Evolutionary conservation across 129 eudicot species (phyloP).

Genomic region (Daucus carota): DNA sequence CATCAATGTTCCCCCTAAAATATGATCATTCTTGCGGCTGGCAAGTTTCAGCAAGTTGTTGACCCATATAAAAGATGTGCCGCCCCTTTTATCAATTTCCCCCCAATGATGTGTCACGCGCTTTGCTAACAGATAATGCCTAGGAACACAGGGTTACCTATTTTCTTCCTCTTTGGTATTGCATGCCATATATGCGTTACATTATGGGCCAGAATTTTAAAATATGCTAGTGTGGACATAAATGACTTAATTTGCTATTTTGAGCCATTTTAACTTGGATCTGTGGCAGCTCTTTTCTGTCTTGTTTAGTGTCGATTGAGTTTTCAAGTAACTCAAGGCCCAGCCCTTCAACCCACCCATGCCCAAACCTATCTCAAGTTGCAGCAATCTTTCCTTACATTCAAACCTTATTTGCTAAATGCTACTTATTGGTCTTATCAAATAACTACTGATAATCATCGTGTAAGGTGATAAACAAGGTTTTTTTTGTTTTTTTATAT

Average conservation of each 20-base stretch:
- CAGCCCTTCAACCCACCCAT: neutral
- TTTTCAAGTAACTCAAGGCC: neutral
- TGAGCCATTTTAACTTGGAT: neutral
- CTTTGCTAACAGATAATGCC: neutral
- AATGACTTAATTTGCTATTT: neutral
- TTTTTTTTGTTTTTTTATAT: too few relatives aligned
- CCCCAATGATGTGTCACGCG: neutral
- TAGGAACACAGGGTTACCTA: neutral
- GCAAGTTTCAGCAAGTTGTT: neutral
- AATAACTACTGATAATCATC: neutral
- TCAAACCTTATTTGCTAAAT: neutral
- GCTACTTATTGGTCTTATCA: neutral
- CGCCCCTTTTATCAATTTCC: neutral
- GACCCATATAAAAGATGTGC: neutral
- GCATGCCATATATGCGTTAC: neutral
- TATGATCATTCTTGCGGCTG: neutral
- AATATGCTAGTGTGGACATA: neutral
- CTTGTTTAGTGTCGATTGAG: neutral
- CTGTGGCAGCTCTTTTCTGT: neutral
- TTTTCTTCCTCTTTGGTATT: neutral
- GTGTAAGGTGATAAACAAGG: neutral
- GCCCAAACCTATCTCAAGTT: neutral
- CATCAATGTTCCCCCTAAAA: neutral
- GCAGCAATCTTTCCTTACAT: neutral
- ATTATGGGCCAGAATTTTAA: neutral